Evolutionary conservation across 441 rosid species (phyloP), one percentile per base, ranked within the genome.

Genomic region (Corymbia calophylla): DNA sequence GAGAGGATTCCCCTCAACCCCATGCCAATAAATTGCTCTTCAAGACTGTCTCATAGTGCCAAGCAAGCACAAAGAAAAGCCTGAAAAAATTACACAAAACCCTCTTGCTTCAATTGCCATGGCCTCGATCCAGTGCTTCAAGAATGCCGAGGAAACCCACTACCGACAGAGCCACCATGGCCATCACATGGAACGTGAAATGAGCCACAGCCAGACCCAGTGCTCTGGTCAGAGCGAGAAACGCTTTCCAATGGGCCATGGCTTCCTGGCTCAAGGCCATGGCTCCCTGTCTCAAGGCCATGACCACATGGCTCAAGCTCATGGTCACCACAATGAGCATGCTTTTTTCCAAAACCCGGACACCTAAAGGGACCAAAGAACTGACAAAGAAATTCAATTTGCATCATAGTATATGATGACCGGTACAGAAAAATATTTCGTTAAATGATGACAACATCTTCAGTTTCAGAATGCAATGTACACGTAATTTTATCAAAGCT

Each of bases 61-160:
- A 82, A 31, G 86, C 88, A 70, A 91, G 56, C 81, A 58, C 66
- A 66, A 31, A 66, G 32, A 66, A 70, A 16, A 39, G 70, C 88
- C 14, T 7, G 54, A 88, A 56, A 91, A 31, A 87, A 39, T 5
- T 5, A 55, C 77, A 29, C 19, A 66, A 66, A 66, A n/a, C 53
- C 51, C 3, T 48, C 39, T 35, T 35, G 39, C 18, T 23, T 62
- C 56, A 80, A n/a, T n/a, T 48, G 51, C 62, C 70, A 93, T 93
- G 94, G 91, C 91, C 81, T 88, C 93, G 31, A 1, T 84, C 39
- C 90, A 92, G 58, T 90, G 88, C 90, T 62, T 16, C 53, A 85
- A 73, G 66, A 62, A 82, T 16, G 84, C 62, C 32, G 91, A 91
- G 86, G 84, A 89, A 56, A 87, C 87, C 80, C 88, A 31, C 77